Percentiles rank a stretch among this genome's conserved stretches.
Evolutionary conservation across 306 rosid species (phyloP).

Genomic region (Vicia villosa): DNA sequence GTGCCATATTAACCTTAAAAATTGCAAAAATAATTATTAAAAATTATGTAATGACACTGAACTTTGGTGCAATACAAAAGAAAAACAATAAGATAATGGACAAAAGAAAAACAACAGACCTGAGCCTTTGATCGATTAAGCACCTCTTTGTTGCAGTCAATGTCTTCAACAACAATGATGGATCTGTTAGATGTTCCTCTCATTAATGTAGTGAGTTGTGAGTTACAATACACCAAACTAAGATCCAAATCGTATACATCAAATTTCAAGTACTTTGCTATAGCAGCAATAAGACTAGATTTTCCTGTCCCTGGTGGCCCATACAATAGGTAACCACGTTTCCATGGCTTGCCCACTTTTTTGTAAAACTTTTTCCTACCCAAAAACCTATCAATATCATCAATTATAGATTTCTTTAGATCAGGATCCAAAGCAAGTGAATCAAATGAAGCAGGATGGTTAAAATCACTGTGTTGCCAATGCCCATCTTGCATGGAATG

Average conservation of each 20-base stretch:
- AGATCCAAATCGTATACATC: conserved; percentile 53
- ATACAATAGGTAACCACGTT: conserved; percentile 46
- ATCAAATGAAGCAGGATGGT: conserved; percentile 44
- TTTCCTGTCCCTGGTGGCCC: conserved; percentile 55
- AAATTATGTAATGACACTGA: not conserved
- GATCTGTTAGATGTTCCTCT: conserved; percentile 36
- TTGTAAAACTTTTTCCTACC: conserved; percentile 43
- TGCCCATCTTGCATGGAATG: not conserved
- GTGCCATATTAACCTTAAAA: not conserved
- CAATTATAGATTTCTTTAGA: conserved; percentile 21
- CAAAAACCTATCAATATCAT: conserved; percentile 44
- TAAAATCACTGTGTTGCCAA: conserved; percentile 29
- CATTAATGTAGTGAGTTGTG: conserved; percentile 15
- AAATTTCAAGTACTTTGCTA: conserved; percentile 45
- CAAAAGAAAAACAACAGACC: conserved; percentile 6
- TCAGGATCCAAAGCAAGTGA: conserved; percentile 46
- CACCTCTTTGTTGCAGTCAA: conserved; percentile 47
- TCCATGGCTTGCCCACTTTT: conserved; percentile 53
- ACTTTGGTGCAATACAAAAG: not conserved
- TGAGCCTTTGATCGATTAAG: conserved; percentile 13
- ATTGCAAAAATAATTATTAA: not conserved
- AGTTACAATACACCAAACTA: conserved; percentile 3
- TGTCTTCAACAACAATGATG: conserved; percentile 51
- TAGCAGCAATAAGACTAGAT: conserved; percentile 48
- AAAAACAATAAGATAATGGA: not conserved